These are phyloP conservation scores for Trifolium subterraneum DNA, from an alignment of 306 rosid genomes.

Conservation along the genomic window DNA sequence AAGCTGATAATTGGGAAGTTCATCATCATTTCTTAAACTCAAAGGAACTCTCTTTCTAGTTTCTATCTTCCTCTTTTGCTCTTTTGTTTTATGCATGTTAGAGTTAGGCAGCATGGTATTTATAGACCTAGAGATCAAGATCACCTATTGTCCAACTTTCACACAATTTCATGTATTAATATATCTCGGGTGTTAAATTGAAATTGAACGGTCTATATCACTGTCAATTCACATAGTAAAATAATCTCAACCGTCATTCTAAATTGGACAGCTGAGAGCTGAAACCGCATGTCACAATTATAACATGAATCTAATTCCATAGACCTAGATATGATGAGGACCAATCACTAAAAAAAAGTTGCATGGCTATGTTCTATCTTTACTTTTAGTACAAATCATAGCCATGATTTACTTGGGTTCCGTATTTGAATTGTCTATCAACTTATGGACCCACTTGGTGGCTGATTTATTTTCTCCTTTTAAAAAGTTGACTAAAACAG, in stretches of 20 bases:
- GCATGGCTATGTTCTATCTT: background rate
- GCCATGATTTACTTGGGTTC: background rate
- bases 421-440: conserved; percentile 1
- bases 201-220: too few relatives aligned
- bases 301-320: too few relatives aligned
- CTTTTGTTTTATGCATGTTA: conserved; percentile 25
- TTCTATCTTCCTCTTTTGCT: conserved; percentile 23
- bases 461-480: background rate
- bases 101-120: conserved; percentile 42
- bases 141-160: too few relatives aligned
- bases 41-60: conserved; percentile 16
- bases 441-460: background rate
- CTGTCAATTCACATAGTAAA: too few relatives aligned
- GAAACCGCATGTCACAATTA: too few relatives aligned
- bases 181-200: too few relatives aligned
- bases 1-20: conserved; percentile 79
- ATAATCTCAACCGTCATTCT: too few relatives aligned
- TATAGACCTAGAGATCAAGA: conserved; percentile 32
- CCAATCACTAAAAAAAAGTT: conserved; percentile 3
- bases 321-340: background rate
- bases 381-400: background rate
- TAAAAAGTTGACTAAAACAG: conserved; percentile 1
- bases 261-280: too few relatives aligned
- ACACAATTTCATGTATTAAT: too few relatives aligned
- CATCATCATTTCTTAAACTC: conserved; percentile 59